Conservation (phyloP, 441 rosid species). For the Erodium trifolium region DNA sequence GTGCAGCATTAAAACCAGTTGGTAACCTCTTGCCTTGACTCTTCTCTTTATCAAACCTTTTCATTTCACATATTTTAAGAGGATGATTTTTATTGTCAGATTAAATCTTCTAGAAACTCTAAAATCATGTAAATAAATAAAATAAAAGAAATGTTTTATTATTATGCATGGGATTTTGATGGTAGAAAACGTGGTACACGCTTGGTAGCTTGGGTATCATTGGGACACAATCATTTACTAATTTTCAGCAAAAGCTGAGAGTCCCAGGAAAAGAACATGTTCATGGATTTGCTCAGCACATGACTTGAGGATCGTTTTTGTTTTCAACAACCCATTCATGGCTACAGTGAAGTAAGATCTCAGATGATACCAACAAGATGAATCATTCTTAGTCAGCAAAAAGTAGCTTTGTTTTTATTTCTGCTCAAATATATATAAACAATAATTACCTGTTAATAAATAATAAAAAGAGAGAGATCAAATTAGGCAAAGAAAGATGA, state of each 20-base stretch:
- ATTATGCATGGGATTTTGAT: too few relatives aligned
- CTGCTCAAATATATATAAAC: neutral
- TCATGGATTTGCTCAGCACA: constrained; percentile 1
- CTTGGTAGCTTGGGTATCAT: neutral
- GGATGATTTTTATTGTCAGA: neutral
- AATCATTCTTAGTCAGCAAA: too few relatives aligned
- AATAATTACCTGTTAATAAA: neutral
- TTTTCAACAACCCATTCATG: neutral
- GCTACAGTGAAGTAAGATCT: neutral
- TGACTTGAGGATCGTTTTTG: neutral
- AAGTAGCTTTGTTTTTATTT: neutral
- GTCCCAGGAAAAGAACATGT: neutral
- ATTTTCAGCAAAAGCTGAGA: neutral
- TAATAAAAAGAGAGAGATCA: neutral
- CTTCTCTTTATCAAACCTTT: neutral
- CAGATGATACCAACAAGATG: neutral
- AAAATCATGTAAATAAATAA: neutral
- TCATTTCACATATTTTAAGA: neutral
- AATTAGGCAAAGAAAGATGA: neutral
- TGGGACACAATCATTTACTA: neutral
- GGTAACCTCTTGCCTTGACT: neutral
- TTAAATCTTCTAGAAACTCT: neutral
- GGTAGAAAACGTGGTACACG: constrained; percentile 5
- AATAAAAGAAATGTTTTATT: too few relatives aligned
- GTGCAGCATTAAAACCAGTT: constrained; percentile 3